phyloP scores from a whole-genome alignment of 2,329 filamentous ascomycete species.

The Xylariaceae sp. region DNA sequence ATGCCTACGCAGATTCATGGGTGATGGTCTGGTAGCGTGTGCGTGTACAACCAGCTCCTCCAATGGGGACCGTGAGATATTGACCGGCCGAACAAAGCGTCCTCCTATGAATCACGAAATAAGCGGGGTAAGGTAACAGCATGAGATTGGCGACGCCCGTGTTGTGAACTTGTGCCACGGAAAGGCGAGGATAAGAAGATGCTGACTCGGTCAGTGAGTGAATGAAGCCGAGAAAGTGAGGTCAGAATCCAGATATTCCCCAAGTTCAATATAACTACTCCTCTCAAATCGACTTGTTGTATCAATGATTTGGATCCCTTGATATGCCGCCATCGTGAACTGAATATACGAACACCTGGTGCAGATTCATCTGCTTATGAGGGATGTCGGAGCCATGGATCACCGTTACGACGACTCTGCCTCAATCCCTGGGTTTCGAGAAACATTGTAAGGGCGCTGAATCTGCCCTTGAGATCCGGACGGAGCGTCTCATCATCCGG shows the following conservation, averaged over 20 bases:
- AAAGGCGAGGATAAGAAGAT: background rate
- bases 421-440: background rate
- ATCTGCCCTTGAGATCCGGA: background rate
- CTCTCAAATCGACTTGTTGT: background rate
- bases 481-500: conserved; percentile 1
- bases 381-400: conserved; percentile 3
- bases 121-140: background rate
- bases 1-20: background rate
- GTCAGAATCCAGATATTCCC: background rate
- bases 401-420: conserved; percentile 5
- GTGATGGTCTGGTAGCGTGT: background rate
- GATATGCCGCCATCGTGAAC: background rate
- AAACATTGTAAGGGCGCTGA: background rate
- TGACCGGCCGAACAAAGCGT: background rate
- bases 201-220: background rate
- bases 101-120: background rate
- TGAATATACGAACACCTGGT: background rate
- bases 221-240: background rate
- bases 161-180: background rate
- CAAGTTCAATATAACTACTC: background rate
- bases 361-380: background rate
- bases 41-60: background rate
- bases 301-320: background rate
- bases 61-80: background rate
- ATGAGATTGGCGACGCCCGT: background rate